Evolutionary conservation across 768 basidiomycete genomes (phyloP).

Genomic region (Leccinum olivaceopallidum): DNA sequence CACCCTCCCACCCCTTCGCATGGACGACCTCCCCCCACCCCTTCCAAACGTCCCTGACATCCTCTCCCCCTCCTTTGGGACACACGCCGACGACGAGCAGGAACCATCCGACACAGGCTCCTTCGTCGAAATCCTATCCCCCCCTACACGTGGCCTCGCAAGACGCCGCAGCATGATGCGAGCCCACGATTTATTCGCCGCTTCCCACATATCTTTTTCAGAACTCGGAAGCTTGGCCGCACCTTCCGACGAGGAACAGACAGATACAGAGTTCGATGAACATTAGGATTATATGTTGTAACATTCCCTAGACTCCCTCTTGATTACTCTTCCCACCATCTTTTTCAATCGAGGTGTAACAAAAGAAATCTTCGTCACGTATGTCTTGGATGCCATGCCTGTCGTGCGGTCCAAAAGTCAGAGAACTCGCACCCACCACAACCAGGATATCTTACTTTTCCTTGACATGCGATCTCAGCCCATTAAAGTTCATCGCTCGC

Average conservation of each 20-base stretch:
- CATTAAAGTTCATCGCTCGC: conserved; percentile 50
- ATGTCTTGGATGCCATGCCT: conserved; percentile 52
- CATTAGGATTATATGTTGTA: neutral
- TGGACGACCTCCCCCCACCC: conserved; percentile 12
- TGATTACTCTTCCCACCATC: neutral
- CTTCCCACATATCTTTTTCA: conserved; percentile 28
- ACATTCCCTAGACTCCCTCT: neutral
- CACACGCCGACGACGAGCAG: neutral
- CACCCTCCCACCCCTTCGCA: conserved; percentile 8
- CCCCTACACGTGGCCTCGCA: conserved; percentile 10
- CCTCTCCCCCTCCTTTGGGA: neutral
- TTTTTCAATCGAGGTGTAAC: conserved; percentile 6
- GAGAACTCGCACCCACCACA: neutral
- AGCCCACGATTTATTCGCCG: conserved; percentile 26
- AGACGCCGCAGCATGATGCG: conserved; percentile 21
- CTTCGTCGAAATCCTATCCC: conserved; percentile 23
- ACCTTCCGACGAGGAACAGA: neutral
- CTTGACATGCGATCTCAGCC: conserved; percentile 61
- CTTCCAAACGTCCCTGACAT: conserved; percentile 3
- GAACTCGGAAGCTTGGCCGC: conserved; percentile 29
- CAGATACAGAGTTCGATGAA: neutral
- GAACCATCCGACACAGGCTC: conserved; percentile 13
- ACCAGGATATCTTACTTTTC: conserved; percentile 44
- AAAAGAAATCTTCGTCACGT: conserved; percentile 57
- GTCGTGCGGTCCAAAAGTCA: neutral